phyloP scores from a whole-genome alignment of 345 rosid genomes.

The Populus simonii region DNA sequence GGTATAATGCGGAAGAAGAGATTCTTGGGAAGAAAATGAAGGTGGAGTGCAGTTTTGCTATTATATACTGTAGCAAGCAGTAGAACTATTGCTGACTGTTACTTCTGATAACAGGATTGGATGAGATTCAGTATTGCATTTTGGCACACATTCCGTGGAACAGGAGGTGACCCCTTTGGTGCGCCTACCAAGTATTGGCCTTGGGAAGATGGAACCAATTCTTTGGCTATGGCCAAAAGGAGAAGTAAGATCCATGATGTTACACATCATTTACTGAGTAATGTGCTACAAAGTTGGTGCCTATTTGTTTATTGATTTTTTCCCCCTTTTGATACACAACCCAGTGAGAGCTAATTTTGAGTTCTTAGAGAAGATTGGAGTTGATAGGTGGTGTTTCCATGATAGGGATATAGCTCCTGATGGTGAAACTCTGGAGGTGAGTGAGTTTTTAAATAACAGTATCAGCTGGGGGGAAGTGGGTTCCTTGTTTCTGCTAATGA shows the following conservation, averaged over 20 bases:
- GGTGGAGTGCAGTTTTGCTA: constrained; percentile 33
- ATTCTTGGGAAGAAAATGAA: constrained; percentile 97
- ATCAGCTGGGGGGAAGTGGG: background rate
- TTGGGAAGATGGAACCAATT: constrained; percentile 97
- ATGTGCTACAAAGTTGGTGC: background rate
- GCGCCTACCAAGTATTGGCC: constrained; percentile 87
- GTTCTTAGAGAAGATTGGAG: constrained; percentile 87
- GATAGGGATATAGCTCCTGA: constrained; percentile 96
- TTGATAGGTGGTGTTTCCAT: constrained; percentile 94
- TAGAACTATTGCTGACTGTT: constrained; percentile 11
- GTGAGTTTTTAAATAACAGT: background rate
- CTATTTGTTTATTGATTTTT: background rate
- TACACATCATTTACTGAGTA: background rate
- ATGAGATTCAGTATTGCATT: constrained; percentile 95
- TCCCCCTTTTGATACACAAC: constrained; percentile 8
- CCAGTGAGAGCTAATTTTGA: constrained; percentile 98
- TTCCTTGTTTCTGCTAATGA: background rate
- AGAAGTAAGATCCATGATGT: constrained; percentile 62
- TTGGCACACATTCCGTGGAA: constrained; percentile 97
- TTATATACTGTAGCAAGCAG: background rate
- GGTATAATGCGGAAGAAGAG: constrained; percentile 88
- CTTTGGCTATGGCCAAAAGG: constrained; percentile 88
- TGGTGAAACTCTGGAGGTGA: constrained; percentile 71
- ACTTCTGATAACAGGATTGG: constrained; percentile 62
- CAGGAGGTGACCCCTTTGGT: constrained; percentile 91